Evolutionary conservation across 331 rosid genomes (phyloP), one percentile per base, ranked within the genome.

Genomic region (Quercus lobata): DNA sequence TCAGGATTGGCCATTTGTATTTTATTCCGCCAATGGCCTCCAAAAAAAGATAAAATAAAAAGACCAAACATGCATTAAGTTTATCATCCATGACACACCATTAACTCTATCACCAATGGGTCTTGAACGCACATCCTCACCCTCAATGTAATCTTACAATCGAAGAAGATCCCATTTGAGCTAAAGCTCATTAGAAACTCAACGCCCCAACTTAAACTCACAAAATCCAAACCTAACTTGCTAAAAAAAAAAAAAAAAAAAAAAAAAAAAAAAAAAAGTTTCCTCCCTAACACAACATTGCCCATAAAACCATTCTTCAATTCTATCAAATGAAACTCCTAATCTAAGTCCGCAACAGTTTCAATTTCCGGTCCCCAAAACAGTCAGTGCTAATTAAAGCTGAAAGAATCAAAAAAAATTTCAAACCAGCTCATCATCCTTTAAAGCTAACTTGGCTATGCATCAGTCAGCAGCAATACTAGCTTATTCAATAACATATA

Each of bases 321-420:
- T 21, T 77, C 17, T 72, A 69, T 27, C 61, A 35, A 57, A 69
- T 69, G 44, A 54, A 72, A 77, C 53, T 76, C 61, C 62, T 49
- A 68, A 8, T 41, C 46, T 41, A 41, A 53, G 65, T 53, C 75
- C 25, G 66, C 53, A 68, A 54, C 9, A 30, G 18, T 30, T 41
- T 76, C 58, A 24, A 14, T 77, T 57, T 44, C 52, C 15, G 1
- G 41, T 24, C 7, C 41, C 56, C 37, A 0, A 46, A 77, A 15
- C 25, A 32, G 41, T 24, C 58, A 55, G 44, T 7, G 52, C 35
- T 21, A 53, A 75, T 16, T 76, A 79, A 74, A 52, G 52, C 74
- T 17, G 65, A 74, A 66, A 17, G 29, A 10, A 68, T 32, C 16
- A 68, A 21, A 24, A 24, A 30, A 32, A 4, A 3, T 16, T 65